A percentile compares a stretch with the other conserved stretches of the same genome.
phyloP scores from a whole-genome alignment of 345 rosid species.

The Excoecaria agallocha region DNA sequence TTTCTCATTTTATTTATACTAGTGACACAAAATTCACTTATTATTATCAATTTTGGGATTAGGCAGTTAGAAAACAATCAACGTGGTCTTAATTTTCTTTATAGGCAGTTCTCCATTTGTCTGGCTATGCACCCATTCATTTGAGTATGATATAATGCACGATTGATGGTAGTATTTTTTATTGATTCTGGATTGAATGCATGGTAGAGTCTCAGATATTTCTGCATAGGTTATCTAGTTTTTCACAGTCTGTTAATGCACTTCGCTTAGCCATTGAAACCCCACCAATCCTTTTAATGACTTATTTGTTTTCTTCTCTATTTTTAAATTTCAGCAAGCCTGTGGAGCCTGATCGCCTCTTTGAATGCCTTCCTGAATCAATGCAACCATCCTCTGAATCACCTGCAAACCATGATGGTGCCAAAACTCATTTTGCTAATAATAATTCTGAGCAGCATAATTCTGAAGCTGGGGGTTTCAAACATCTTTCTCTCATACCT shows the following conservation, averaged over 20 bases:
- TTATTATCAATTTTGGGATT: background rate
- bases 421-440: conserved; percentile 45
- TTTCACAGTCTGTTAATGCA: background rate
- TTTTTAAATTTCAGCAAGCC: conserved; percentile 64
- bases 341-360: conserved; percentile 93
- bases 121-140: background rate
- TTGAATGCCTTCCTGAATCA: conserved; percentile 90
- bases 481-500: conserved; percentile 81
- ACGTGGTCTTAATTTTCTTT: background rate
- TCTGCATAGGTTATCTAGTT: conserved; percentile 10
- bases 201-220: no score
- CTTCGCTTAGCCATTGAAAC: background rate
- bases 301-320: conserved; percentile 13
- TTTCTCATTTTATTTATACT: background rate
- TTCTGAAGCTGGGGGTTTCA: conserved; percentile 61
- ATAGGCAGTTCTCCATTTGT: background rate
- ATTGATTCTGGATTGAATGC: no score
- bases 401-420: conserved; percentile 45
- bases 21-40: background rate
- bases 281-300: conserved; percentile 12
- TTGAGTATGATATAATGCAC: conserved; percentile 1
- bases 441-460: conserved; percentile 55
- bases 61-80: conserved; percentile 1
- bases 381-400: conserved; percentile 78
- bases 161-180: conserved; percentile 1